Evolutionary conservation across 2,329 filamentous ascomycete species (phyloP).

Genomic region (Colletotrichum endophyticum): DNA sequence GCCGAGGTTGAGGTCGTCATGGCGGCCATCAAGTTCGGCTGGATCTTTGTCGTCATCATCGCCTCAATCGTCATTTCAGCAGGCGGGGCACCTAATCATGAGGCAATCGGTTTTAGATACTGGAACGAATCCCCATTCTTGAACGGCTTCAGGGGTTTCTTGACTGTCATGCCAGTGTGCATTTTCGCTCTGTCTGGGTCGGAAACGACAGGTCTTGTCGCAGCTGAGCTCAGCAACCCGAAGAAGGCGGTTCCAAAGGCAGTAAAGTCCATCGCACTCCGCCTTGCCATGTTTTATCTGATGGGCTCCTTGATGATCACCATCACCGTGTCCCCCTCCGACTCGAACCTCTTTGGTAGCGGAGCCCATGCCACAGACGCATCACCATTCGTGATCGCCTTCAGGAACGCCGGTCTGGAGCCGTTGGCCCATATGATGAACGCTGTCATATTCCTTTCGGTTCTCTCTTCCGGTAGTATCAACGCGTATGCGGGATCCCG

Average conservation of each 20-base stretch:
- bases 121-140: conserved; percentile 41
- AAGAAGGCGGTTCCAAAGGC: conserved; percentile 44
- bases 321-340: conserved; percentile 43
- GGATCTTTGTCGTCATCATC: conserved; percentile 52
- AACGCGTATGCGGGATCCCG: conserved; percentile 45
- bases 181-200: conserved; percentile 56
- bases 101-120: conserved; percentile 46
- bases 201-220: conserved; percentile 46
- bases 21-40: conserved; percentile 48
- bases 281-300: conserved; percentile 48
- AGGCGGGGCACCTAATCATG: conserved; percentile 38
- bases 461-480: conserved; percentile 47
- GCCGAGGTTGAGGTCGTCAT: conserved; percentile 48
- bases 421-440: conserved; percentile 52
- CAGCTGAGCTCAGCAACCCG: conserved; percentile 47
- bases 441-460: conserved; percentile 49
- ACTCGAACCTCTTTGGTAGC: conserved; percentile 43
- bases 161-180: conserved; percentile 53
- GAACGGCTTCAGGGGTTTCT: conserved; percentile 54
- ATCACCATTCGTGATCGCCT: conserved; percentile 50
- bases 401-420: conserved; percentile 39
- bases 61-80: conserved; percentile 45
- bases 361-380: conserved; percentile 39
- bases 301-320: conserved; percentile 48
- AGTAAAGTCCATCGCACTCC: conserved; percentile 49